phyloP scores from a whole-genome alignment of 306 rosid species.

The Acmispon strigosus region DNA sequence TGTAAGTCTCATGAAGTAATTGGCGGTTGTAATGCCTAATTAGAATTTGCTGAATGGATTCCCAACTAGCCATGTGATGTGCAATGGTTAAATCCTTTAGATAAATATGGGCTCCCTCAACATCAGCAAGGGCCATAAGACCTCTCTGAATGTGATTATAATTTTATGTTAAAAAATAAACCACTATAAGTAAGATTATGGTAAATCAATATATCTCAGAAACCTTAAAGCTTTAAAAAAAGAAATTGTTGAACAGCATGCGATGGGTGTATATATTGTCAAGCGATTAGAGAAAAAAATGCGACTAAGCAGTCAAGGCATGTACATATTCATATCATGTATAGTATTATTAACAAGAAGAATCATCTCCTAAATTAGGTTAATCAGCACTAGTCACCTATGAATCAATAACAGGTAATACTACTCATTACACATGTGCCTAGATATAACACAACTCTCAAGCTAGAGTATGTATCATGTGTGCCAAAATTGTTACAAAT shows the following conservation, averaged over 20 bases:
- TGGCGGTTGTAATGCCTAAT: constrained; percentile 83
- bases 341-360: too few species aligned
- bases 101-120: constrained; percentile 92
- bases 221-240: not conserved
- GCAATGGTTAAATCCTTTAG: constrained; percentile 70
- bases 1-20: constrained; percentile 87
- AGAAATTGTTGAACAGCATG: not conserved
- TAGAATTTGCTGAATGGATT: constrained; percentile 71
- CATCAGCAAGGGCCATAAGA: constrained; percentile 89
- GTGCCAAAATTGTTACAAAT: too few species aligned
- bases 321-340: too few species aligned
- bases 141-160: constrained; percentile 65
- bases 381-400: too few species aligned
- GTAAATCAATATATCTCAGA: not conserved
- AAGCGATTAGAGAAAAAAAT: not conserved
- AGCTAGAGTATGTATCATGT: too few species aligned
- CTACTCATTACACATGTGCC: too few species aligned
- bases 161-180: not conserved
- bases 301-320: not conserved
- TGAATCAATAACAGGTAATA: too few species aligned
- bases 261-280: not conserved
- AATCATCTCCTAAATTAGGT: too few species aligned
- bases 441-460: too few species aligned
- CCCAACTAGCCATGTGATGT: constrained; percentile 92
- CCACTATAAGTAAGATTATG: not conserved